These are phyloP conservation scores for Yueomyces sp. DNA, from an alignment of 1,139 yeast genomes.

Conservation along the genomic window DNA sequence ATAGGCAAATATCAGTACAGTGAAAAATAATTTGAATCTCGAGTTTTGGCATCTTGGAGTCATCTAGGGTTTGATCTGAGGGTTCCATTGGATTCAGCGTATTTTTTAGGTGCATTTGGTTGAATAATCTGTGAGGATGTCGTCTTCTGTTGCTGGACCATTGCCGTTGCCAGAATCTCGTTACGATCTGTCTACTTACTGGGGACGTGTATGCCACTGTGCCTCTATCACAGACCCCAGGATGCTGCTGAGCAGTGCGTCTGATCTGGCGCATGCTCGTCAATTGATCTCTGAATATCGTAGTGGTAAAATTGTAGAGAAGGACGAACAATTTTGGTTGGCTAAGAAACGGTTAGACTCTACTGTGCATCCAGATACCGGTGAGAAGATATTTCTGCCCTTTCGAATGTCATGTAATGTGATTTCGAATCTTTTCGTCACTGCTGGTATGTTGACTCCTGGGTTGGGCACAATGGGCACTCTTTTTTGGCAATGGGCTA, in stretches of 20 bases:
- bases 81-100: not conserved
- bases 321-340: constrained; percentile 80
- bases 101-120: not conserved
- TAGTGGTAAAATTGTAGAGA: constrained; percentile 44
- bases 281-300: constrained; percentile 56
- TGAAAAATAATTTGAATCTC: not conserved
- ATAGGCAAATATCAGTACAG: no score
- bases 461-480: constrained; percentile 84
- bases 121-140: constrained; percentile 35
- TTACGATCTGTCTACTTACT: constrained; percentile 67
- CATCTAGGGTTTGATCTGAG: not conserved
- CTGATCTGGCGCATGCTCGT: constrained; percentile 55
- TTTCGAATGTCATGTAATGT: constrained; percentile 97
- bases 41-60: not conserved
- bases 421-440: constrained; percentile 81
- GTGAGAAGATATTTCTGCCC: constrained; percentile 81
- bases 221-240: constrained; percentile 88
- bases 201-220: constrained; percentile 91
- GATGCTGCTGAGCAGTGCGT: constrained; percentile 62
- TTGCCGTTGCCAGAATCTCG: constrained; percentile 66
- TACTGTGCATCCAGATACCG: constrained; percentile 89
- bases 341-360: constrained; percentile 82
- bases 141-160: constrained; percentile 76
- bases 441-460: constrained; percentile 96
- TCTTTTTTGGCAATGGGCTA: constrained; percentile 92